Evolutionary conservation across 495 filamentous ascomycete species (phyloP).

Genomic region (Daldinia caldariorum): DNA sequence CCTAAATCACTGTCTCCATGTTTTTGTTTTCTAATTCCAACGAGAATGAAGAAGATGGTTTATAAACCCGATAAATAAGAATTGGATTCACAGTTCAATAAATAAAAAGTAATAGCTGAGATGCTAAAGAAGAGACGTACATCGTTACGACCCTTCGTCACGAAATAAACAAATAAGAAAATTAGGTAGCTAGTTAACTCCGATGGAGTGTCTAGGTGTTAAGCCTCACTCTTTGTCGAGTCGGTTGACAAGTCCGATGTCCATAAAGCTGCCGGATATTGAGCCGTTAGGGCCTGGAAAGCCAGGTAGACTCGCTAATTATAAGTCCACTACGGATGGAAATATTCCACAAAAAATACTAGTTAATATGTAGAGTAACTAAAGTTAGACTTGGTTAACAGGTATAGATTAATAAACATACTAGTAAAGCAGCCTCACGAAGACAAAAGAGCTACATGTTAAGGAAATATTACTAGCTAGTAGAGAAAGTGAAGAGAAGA

Average conservation of each 20-base stretch:
- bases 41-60: background rate
- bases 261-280: constrained; percentile 7
- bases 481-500: constrained; percentile 7
- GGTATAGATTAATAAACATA: background rate
- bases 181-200: background rate
- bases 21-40: background rate
- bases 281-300: background rate
- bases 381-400: background rate
- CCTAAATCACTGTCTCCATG: background rate
- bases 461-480: constrained; percentile 12
- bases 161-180: no score
- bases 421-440: constrained; percentile 1
- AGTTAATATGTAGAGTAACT: no score
- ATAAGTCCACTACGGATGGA: background rate
- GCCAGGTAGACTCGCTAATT: background rate
- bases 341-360: constrained; percentile 12
- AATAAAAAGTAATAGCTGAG: background rate
- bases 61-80: constrained; percentile 3
- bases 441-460: background rate
- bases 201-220: no score
- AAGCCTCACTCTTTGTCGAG: constrained; percentile 8
- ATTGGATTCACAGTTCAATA: background rate
- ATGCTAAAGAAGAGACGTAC: background rate
- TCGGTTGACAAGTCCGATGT: constrained; percentile 22
- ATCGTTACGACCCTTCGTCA: constrained; percentile 11